phyloP scores from a whole-genome alignment of 78 protist species.

The Monosiga brevicollis region DNA sequence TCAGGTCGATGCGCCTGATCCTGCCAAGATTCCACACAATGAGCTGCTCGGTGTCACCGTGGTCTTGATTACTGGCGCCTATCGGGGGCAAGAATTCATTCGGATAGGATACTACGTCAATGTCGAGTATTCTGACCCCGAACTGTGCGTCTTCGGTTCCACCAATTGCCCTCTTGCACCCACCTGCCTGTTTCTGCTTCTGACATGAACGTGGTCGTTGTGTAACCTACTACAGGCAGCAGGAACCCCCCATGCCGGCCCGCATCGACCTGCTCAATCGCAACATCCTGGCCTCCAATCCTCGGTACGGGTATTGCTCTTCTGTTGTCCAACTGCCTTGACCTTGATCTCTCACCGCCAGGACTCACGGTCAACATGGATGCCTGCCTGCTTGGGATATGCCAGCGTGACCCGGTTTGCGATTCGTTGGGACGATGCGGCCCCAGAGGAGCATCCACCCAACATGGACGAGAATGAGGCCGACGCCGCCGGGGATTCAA shows the following conservation, averaged over 20 bases:
- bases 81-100: slow-evolving; percentile 54
- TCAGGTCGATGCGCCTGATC: slow-evolving; percentile 43
- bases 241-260: slow-evolving; percentile 8
- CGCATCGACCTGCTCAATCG: neutral
- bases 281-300: neutral
- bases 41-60: slow-evolving; percentile 59
- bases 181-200: no score
- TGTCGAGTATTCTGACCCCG: slow-evolving; percentile 9
- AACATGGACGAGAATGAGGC: no score
- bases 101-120: slow-evolving; percentile 45
- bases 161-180: no score
- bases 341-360: no score
- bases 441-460: neutral
- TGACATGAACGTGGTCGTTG: no score
- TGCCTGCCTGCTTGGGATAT: no score
- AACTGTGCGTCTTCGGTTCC: slow-evolving; percentile 3
- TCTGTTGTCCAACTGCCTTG: no score
- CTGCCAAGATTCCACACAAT: slow-evolving; percentile 27
- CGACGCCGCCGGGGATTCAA: no score
- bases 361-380: no score
- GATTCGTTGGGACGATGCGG: neutral
- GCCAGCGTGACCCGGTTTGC: neutral
- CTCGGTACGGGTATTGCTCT: no score
- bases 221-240: no score
- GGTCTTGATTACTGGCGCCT: slow-evolving; percentile 41